phyloP scores from a whole-genome alignment of 1,284 basidiomycete genomes.

The Megacollybia platyphylla region DNA sequence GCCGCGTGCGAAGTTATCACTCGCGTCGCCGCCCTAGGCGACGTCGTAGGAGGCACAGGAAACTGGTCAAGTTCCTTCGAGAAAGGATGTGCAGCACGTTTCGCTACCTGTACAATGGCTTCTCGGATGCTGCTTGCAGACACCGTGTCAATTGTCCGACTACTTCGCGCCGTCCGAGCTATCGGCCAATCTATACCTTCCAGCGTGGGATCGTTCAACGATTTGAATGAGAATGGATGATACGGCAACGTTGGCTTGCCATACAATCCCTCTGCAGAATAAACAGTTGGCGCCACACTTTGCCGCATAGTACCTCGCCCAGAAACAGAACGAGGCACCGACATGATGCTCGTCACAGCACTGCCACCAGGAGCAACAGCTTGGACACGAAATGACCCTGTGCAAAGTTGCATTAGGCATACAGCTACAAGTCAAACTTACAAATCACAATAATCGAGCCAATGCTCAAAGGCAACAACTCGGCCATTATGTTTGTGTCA shows the following conservation, averaged over 20 bases:
- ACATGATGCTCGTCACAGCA: too few relatives aligned
- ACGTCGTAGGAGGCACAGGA: neutral
- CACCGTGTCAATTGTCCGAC: neutral
- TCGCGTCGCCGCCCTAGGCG: neutral
- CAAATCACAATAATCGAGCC: conserved; percentile 32
- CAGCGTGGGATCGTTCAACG: neutral
- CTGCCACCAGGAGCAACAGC: too few relatives aligned
- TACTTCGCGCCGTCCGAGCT: neutral
- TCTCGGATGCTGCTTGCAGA: neutral
- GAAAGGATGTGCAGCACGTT: conserved; percentile 1
- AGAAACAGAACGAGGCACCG: too few relatives aligned
- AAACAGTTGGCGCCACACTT: too few relatives aligned
- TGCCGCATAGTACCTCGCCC: too few relatives aligned
- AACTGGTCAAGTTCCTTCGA: neutral
- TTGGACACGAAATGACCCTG: too few relatives aligned
- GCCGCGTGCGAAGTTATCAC: neutral
- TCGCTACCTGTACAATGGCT: neutral
- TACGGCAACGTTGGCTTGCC: neutral
- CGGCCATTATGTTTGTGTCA: conserved; percentile 23
- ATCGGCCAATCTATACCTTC: neutral
- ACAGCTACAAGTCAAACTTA: conserved; percentile 8
- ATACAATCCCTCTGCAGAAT: too few relatives aligned
- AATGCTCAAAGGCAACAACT: conserved; percentile 36
- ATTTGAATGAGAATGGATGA: conserved; percentile 1
- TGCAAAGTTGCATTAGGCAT: too few relatives aligned